Evolutionary conservation across 192 early-diverging fungal genomes (phyloP), one percentile per base, ranked within the genome.

Genomic region (Coemansia sp.): DNA sequence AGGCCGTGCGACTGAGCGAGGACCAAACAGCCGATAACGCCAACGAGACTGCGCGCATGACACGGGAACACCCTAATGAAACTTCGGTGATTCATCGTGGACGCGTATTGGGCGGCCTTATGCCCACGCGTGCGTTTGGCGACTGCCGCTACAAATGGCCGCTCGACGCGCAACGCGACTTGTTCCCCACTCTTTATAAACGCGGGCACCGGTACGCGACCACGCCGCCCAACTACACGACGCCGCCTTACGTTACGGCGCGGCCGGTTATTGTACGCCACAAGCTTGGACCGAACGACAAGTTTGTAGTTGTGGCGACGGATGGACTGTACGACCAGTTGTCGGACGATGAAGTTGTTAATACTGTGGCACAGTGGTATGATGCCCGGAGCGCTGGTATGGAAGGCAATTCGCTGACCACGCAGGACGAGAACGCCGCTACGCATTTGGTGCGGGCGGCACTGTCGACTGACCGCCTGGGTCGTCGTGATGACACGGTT

Each of bases 281-380:
- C 56, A 71, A 86, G 59, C 68, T 95, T 6, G 69, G 66, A 51
- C 38, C 77, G 8, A 72, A 82, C 38, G 91, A 92, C 61, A 69
- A 77, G 62, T 94, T 91, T 62, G 64, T 95, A 26, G 87, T 95
- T 1, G 69, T 95, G 58, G 92, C 91, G 3, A 86, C 91, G 0
- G 93, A 93, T 82, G 93, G 93, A 6, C 70, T 95, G 1, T 94
- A 91, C 81, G 92, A 94, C 59, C 74, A 86, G 61, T 60, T 93
- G 54, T 85, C 85, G 3, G 87, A 87, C 48, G 85, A 82, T 2
- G 87, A 93, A 43, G 77, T 85, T 2, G 63, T 82, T 9, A 61
- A 67, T 6, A 26, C 63, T 8, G 72, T 82, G 8, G 75, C 68
- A 21, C 71, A 77, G 49, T 82, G 75, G 71, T 82, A 72, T 39